phyloP scores from a whole-genome alignment of 164 flowering plant genomes.

The Stephania yunnanensis region DNA sequence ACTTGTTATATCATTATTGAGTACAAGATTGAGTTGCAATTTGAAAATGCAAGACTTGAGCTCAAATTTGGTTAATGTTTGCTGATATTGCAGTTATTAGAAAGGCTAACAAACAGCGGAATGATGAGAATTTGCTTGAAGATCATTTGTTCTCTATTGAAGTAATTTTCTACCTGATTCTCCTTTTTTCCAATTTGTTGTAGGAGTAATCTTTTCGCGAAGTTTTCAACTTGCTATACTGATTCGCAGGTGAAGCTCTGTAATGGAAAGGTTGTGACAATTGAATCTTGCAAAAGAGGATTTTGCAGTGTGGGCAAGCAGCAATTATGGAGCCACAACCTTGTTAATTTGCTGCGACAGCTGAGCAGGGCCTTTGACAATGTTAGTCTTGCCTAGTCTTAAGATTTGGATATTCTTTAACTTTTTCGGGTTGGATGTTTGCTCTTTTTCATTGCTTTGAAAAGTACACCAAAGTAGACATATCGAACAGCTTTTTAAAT shows the following conservation, averaged over 20 bases:
- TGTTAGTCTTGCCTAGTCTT: slow-evolving; percentile 34
- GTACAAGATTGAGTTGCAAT: background rate
- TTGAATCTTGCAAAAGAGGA: slow-evolving; percentile 82
- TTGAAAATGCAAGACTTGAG: background rate
- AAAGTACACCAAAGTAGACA: too few species aligned
- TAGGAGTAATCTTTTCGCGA: background rate
- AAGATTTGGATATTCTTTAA: background rate
- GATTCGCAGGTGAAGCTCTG: slow-evolving; percentile 76
- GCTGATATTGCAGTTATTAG: slow-evolving; percentile 53
- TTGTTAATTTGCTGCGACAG: slow-evolving; percentile 85
- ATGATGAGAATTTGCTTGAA: slow-evolving; percentile 37
- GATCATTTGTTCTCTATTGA: slow-evolving; percentile 74
- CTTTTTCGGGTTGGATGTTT: background rate
- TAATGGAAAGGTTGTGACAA: slow-evolving; percentile 73
- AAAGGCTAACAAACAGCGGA: slow-evolving; percentile 39
- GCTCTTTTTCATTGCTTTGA: background rate
- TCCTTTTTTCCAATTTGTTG: background rate
- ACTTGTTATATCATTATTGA: background rate
- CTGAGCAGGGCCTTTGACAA: slow-evolving; percentile 90
- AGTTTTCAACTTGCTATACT: background rate
- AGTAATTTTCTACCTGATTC: slow-evolving; percentile 32
- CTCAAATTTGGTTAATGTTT: background rate
- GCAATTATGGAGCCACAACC: slow-evolving; percentile 63
- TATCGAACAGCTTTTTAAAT: background rate
- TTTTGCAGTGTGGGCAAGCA: slow-evolving; percentile 74